A percentile compares a stretch with the other conserved stretches of the same genome.
Evolutionary conservation across 1,284 basidiomycete species (phyloP).

Genomic region (Inonotus obliquus): DNA sequence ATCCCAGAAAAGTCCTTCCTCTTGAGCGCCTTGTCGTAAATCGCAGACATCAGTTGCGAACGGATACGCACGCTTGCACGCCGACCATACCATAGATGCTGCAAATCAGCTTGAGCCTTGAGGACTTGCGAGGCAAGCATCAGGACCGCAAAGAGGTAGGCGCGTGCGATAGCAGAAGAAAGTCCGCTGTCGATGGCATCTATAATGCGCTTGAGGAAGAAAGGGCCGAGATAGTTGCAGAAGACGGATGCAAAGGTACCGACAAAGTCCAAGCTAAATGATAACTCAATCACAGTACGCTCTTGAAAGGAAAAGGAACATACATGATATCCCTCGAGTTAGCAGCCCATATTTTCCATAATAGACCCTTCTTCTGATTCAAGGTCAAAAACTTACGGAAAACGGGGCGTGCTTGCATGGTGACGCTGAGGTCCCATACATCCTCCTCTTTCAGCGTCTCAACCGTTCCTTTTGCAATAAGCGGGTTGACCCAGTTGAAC

Average conservation of each 20-base stretch:
- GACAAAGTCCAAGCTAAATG: constrained; percentile 52
- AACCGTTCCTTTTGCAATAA: constrained; percentile 55
- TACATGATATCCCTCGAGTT: constrained; percentile 71
- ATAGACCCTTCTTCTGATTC: constrained; percentile 41
- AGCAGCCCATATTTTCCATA: constrained; percentile 58
- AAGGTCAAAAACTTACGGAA: constrained; percentile 51
- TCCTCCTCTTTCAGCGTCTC: constrained; percentile 65
- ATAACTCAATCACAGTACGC: background rate
- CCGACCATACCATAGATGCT: constrained; percentile 76
- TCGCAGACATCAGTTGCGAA: constrained; percentile 71
- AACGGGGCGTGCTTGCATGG: constrained; percentile 60
- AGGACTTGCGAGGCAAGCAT: constrained; percentile 54
- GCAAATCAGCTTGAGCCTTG: constrained; percentile 69
- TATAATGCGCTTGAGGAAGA: constrained; percentile 50
- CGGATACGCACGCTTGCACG: constrained; percentile 68
- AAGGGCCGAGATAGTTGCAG: constrained; percentile 67
- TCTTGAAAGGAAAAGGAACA: constrained; percentile 18
- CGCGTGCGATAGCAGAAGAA: constrained; percentile 44
- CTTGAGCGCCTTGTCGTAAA: constrained; percentile 89
- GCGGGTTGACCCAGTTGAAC: constrained; percentile 72
- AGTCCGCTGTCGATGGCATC: constrained; percentile 27
- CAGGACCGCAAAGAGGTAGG: constrained; percentile 70
- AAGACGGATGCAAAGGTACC: constrained; percentile 61
- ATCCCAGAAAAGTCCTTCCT: constrained; percentile 82
- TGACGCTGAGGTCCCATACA: constrained; percentile 67